Evolutionary conservation across 2,329 filamentous ascomycete species (phyloP).

Genomic region (Paecilomyces formosus): DNA sequence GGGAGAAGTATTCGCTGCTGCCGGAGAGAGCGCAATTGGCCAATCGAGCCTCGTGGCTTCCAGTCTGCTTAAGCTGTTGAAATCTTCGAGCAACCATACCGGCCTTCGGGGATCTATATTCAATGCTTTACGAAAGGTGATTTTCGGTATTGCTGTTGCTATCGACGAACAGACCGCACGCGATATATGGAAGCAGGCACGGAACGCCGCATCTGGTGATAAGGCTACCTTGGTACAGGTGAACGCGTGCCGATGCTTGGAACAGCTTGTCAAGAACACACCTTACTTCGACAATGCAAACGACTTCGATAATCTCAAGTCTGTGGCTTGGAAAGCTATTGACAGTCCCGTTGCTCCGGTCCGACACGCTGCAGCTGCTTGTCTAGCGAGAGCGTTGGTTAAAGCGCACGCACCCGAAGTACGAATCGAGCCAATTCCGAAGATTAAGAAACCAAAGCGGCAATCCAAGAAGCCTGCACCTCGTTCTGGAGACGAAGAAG

Average conservation of each 20-base stretch:
- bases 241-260: slow-evolving; percentile 71
- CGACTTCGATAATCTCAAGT: slow-evolving; percentile 85
- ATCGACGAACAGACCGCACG: slow-evolving; percentile 79
- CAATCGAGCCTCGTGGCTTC: slow-evolving; percentile 68
- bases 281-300: slow-evolving; percentile 77
- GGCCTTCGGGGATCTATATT: slow-evolving; percentile 76
- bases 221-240: slow-evolving; percentile 77
- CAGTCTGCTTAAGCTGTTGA: slow-evolving; percentile 69
- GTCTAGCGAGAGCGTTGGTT: slow-evolving; percentile 73
- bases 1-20: slow-evolving; percentile 82
- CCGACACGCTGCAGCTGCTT: slow-evolving; percentile 78
- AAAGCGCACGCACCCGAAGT: slow-evolving; percentile 66
- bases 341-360: slow-evolving; percentile 70
- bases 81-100: slow-evolving; percentile 69
- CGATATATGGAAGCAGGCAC: slow-evolving; percentile 87
- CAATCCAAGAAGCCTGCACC: slow-evolving; percentile 54
- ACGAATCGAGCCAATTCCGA: slow-evolving; percentile 46
- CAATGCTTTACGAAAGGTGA: slow-evolving; percentile 65
- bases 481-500: slow-evolving; percentile 60
- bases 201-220: slow-evolving; percentile 67
- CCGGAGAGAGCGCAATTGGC: slow-evolving; percentile 85
- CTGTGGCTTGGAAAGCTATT: slow-evolving; percentile 74
- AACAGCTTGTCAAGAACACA: slow-evolving; percentile 63
- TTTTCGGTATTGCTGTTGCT: slow-evolving; percentile 65
- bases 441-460: slow-evolving; percentile 64